Evolutionary conservation across 2,329 filamentous ascomycete species (phyloP), one percentile per base, ranked within the genome.

Genomic region (Neonectria magnoliae): DNA sequence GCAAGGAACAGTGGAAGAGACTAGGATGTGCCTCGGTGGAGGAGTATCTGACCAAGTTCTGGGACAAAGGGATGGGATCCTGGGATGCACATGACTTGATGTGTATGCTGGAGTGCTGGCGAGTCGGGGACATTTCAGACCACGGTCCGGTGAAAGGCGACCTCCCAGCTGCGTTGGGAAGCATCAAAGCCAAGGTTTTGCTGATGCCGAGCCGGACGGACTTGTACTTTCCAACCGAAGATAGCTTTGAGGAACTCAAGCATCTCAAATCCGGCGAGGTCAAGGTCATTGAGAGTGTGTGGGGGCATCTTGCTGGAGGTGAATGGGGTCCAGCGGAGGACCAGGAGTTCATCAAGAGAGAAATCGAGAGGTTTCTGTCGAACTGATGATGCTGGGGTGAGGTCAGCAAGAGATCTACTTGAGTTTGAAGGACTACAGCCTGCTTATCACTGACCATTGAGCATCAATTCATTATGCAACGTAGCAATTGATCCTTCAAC

Each of bases 1-100:
- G 64, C 5, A 44, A 64, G 18, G 47, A 53, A n/a, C 53, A 60
- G 14, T 66, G 64, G 60, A 55, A 66, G 42, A 55, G 59, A 29
- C 41, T 66, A 8, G 55, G 55, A 2, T 64, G 64, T 10, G 25
- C 45, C 10, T 57, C 60, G 2, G 50, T 66, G 1, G 56, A 62
- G 36, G 58, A 59, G 1, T 59, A 50, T 36, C 36, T 56, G 16
- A 33, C n/a, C 14, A 51, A 54, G n/a, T 57, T 65, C 29, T 64
- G 61, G 61, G 61, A 60, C 52, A 10, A 63, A 1, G 58, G 10
- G 14, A 62, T 62, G 58, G 59, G 63, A 1, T 44, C 42, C 3
- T 45, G 53, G 63, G 61, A 64, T 33, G 61, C 50, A 5, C 51
- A 44, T 5, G 51, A 60, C 13, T n/a, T 64, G 1, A 64, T 60